Conservation (phyloP, 2,329 filamentous ascomycete genomes). For the Penicillium sp. region DNA sequence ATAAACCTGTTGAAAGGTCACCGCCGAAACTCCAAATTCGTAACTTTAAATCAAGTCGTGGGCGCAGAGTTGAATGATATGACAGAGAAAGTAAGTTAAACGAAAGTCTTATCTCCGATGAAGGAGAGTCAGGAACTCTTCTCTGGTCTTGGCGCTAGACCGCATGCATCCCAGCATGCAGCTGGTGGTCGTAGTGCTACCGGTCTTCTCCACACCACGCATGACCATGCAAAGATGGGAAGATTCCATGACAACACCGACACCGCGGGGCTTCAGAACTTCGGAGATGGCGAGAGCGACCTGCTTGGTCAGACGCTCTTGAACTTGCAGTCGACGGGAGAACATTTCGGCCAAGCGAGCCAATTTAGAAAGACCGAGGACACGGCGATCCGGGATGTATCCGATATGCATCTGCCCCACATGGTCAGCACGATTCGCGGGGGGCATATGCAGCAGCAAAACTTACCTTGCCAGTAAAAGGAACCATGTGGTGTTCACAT, state of each 20-base stretch:
- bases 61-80: constrained; percentile 12
- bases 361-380: constrained; percentile 94
- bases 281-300: constrained; percentile 93
- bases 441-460: not conserved
- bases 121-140: constrained; percentile 88
- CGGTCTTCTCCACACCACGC: constrained; percentile 94
- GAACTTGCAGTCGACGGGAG: constrained; percentile 87
- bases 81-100: constrained; percentile 14
- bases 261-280: constrained; percentile 88
- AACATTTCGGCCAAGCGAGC: constrained; percentile 98
- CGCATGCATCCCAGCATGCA: constrained; percentile 98
- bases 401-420: constrained; percentile 88
- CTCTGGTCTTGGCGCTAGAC: constrained; percentile 87
- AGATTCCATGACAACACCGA: constrained; percentile 96
- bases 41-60: constrained; percentile 28
- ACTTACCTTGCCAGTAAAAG: constrained; percentile 87
- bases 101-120: constrained; percentile 53
- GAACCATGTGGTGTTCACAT: constrained; percentile 97
- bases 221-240: constrained; percentile 98
- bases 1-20: constrained; percentile 48
- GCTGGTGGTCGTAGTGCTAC: constrained; percentile 86
- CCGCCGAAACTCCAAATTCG: constrained; percentile 42
- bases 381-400: constrained; percentile 89
- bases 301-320: constrained; percentile 94
- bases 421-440: constrained; percentile 16